Evolutionary conservation across 192 early-diverging fungal species (phyloP), one percentile per base, ranked within the genome.

Genomic region (Gamsiella multidivaricata): DNA sequence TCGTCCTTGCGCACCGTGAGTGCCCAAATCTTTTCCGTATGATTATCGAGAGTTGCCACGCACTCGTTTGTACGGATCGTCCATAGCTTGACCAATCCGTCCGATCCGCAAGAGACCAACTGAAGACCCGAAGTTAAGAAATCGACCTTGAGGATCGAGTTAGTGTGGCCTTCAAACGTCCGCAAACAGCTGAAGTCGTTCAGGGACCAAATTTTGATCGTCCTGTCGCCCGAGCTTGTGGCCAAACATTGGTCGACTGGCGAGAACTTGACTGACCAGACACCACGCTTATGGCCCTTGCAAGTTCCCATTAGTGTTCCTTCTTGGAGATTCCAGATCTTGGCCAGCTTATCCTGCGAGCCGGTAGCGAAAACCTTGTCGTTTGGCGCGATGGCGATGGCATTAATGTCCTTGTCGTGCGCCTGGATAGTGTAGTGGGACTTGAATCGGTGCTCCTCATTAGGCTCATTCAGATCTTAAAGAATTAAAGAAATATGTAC

Each of bases 121-220:
- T 99, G 98, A 49, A 91, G 87, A 18, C 98, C 98, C 9, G 86
- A 83, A 6, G 94, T 91, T 53, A 98, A 54, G 71, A 98, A 99
- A 29, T 86, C 84, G 6, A 94, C 85, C 66, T 91, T 89, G 20
- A 99, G 86, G 12, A 98, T 95, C 5, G 95, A 94, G 82, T 96
- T 98, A n/a, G 95, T 91, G 70, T 99, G 98, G 0, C 98, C 97
- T 67, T 99, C 97, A 78, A 99, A 92, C 0, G 97, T 98, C 85
- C 90, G 57, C 14, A 97, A 80, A 84, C 97, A 99, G 18, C 88
- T 80, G 61, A 89, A 93, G 55, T 98, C 96, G 17, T 86, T 89
- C 28, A 98, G 80, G 51, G 90, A 92, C 98, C 98, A 99, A 55
- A 99, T 86, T 82, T 94, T 95, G 68, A 98, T 88, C 2, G 93